phyloP scores from a whole-genome alignment of 371 early-diverging fungal genomes.

The Rhizopus delemar region DNA sequence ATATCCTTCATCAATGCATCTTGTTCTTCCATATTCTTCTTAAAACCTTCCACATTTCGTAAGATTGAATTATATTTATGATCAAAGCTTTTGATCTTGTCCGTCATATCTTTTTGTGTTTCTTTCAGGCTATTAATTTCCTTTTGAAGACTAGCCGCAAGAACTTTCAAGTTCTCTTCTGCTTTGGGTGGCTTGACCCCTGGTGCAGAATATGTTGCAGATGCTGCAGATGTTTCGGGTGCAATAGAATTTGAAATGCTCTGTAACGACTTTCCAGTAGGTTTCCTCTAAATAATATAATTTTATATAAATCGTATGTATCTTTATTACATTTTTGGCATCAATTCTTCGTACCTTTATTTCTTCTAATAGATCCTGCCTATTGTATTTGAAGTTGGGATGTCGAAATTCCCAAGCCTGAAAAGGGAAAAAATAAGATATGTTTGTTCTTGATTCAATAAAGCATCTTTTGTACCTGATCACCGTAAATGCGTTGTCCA shows the following conservation, averaged over 20 bases:
- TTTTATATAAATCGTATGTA: neutral
- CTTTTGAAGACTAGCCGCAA: slow-evolving; percentile 44
- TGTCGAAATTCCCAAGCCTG: slow-evolving; percentile 81
- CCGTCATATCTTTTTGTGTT: slow-evolving; percentile 34
- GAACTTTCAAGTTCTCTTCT: slow-evolving; percentile 24
- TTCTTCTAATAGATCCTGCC: slow-evolving; percentile 62
- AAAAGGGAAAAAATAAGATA: neutral
- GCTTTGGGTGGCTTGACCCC: neutral
- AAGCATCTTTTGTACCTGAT: slow-evolving; percentile 47
- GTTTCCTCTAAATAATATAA: slow-evolving; percentile 25
- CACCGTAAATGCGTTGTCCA: slow-evolving; percentile 60
- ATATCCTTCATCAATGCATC: slow-evolving; percentile 22
- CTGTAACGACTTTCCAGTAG: slow-evolving; percentile 30
- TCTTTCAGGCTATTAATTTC: slow-evolving; percentile 47
- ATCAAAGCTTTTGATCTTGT: slow-evolving; percentile 22
- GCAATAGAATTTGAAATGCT: slow-evolving; percentile 9
- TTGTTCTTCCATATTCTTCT: slow-evolving; percentile 26
- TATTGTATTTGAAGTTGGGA: slow-evolving; percentile 68
- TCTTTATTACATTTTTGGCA: neutral
- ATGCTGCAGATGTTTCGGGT: neutral
- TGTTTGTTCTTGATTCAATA: neutral
- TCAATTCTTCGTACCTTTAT: slow-evolving; percentile 42
- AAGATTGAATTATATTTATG: slow-evolving; percentile 25
- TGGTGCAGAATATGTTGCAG: neutral
- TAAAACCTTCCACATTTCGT: slow-evolving; percentile 22